phyloP scores from a whole-genome alignment of 257 asterid species.

The Plantago elongata region DNA sequence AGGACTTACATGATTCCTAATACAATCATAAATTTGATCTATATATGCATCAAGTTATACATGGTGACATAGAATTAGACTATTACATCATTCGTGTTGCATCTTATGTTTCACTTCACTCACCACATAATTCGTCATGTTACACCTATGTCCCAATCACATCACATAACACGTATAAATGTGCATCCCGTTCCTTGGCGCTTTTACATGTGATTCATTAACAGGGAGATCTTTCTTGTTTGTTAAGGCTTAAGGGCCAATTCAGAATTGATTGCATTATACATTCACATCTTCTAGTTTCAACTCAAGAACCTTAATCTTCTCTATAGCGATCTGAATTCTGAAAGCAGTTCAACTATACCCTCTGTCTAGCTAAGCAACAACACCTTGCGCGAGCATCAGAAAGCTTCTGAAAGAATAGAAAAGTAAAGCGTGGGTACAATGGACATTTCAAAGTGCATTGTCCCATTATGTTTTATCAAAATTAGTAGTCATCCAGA shows the following conservation, averaged over 20 bases:
- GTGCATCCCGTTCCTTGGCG: too few relatives aligned
- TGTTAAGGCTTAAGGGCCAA: background rate
- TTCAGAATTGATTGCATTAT: background rate
- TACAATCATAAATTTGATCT: too few relatives aligned
- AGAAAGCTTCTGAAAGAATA: conserved; percentile 41
- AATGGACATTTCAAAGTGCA: conserved; percentile 1
- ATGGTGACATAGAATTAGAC: too few relatives aligned
- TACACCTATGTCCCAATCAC: too few relatives aligned
- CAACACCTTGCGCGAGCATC: conserved; percentile 59
- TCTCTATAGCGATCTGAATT: background rate
- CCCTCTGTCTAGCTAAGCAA: conserved; percentile 33
- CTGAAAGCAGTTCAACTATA: conserved; percentile 16
- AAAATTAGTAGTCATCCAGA: background rate
- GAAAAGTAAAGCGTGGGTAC: background rate
- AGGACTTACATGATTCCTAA: too few relatives aligned
- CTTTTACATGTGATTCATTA: background rate
- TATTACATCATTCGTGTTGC: too few relatives aligned
- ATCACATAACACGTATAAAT: too few relatives aligned
- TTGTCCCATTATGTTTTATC: background rate
- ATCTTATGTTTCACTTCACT: too few relatives aligned
- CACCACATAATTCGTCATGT: too few relatives aligned
- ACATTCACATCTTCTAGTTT: background rate
- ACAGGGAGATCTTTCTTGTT: background rate
- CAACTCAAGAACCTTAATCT: background rate
- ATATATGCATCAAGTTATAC: too few relatives aligned